Percentiles rank a stretch among this genome's conserved stretches.
Conservation (phyloP, 1,284 basidiomycete genomes). For the Rhodotorula sp. region DNA sequence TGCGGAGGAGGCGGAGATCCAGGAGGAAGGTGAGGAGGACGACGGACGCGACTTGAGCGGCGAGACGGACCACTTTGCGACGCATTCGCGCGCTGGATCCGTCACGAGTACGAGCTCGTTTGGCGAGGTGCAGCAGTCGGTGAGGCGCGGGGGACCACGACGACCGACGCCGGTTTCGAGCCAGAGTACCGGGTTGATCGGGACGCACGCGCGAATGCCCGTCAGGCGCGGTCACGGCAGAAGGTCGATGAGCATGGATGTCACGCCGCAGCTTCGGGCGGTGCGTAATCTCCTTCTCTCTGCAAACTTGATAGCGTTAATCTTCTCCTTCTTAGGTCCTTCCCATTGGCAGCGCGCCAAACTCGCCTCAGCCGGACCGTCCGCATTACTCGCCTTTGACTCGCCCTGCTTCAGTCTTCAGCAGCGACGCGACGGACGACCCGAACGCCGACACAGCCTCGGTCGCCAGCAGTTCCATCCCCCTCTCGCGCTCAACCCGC, state of each 20-base stretch:
- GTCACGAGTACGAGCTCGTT: not conserved
- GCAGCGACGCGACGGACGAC: conserved; percentile 24
- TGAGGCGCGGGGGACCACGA: no score
- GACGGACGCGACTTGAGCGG: conserved; percentile 4
- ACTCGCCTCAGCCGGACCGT: conserved; percentile 15
- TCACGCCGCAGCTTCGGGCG: conserved; percentile 6
- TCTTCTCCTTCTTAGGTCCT: not conserved
- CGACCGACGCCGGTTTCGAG: conserved; percentile 12
- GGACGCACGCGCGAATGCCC: not conserved
- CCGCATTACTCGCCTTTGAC: conserved; percentile 4
- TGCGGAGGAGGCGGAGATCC: conserved; percentile 12
- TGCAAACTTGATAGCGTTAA: no score
- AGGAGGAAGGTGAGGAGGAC: conserved; percentile 21
- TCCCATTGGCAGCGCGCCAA: not conserved
- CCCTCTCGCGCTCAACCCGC: conserved; percentile 10
- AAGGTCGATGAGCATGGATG: conserved; percentile 37
- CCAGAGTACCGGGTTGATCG: conserved; percentile 15
- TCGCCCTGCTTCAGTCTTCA: conserved; percentile 23
- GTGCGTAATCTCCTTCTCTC: not conserved
- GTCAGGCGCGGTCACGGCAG: not conserved
- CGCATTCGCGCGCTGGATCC: not conserved
- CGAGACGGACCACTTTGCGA: not conserved
- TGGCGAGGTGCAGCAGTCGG: not conserved
- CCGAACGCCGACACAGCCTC: not conserved
- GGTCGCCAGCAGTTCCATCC: not conserved